Evolutionary conservation across 805 yeast genomes (phyloP).

Genomic region (Pichia exigua): DNA sequence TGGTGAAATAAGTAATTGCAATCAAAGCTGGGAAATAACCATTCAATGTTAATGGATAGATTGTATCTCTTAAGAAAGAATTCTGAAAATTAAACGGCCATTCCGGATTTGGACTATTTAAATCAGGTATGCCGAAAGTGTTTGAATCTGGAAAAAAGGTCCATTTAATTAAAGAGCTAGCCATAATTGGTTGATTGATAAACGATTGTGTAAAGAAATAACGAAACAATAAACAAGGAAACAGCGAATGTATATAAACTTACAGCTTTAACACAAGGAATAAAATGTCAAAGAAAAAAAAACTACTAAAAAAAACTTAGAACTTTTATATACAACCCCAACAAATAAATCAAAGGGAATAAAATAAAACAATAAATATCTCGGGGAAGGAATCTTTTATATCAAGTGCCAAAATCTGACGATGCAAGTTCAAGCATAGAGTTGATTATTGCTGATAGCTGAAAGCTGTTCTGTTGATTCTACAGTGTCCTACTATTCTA

Average conservation of each 20-base stretch:
- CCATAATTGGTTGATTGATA: background rate
- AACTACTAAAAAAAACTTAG: no score
- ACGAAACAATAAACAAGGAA: background rate
- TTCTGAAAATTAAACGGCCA: conserved; percentile 20
- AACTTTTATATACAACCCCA: background rate
- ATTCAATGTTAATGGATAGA: conserved; percentile 39
- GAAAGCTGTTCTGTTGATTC: no score
- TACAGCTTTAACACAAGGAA: no score
- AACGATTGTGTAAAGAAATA: no score
- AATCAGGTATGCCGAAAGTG: conserved; percentile 24
- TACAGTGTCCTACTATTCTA: no score
- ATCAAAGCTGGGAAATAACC: conserved; percentile 48
- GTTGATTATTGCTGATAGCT: no score
- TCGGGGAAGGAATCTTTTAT: background rate
- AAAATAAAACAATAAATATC: background rate
- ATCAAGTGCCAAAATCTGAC: no score
- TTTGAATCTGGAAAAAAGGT: conserved; percentile 18
- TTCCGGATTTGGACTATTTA: conserved; percentile 18
- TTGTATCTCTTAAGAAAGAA: conserved; percentile 20
- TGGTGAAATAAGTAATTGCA: conserved; percentile 49
- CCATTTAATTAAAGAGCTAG: conserved; percentile 22
- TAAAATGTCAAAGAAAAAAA: background rate
- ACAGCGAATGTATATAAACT: no score
- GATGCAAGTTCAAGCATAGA: no score
- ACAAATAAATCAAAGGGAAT: background rate